A percentile compares a stretch with the other conserved stretches of the same genome.
phyloP scores from a whole-genome alignment of 148 eudicot genomes.

The Dianthus caryophyllus region DNA sequence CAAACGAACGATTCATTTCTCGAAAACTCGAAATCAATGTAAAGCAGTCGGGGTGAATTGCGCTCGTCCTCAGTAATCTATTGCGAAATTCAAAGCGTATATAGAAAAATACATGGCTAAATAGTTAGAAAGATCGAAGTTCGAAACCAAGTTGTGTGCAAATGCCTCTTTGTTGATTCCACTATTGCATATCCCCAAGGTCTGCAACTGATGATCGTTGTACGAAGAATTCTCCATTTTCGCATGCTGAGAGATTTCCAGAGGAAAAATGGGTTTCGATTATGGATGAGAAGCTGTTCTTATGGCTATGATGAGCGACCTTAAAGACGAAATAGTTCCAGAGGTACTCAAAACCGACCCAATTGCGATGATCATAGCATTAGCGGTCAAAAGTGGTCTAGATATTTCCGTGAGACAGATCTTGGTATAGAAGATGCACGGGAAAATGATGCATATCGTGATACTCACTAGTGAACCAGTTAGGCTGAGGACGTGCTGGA shows the following conservation, averaged over 20 bases:
- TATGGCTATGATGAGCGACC: conserved; percentile 29
- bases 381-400: conserved; percentile 33
- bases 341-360: conserved; percentile 42
- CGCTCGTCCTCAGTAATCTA: no score
- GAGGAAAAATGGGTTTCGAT: not conserved
- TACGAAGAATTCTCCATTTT: no score
- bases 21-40: no score
- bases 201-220: no score
- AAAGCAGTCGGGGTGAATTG: no score
- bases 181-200: not conserved
- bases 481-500: conserved; percentile 61
- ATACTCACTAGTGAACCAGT: conserved; percentile 72
- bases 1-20: no score
- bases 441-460: conserved; percentile 52
- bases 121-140: no score
- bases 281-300: conserved; percentile 22
- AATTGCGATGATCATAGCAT: conserved; percentile 28
- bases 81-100: no score
- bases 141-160: no score
- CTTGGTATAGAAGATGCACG: conserved; percentile 60
- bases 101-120: no score
- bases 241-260: not conserved
- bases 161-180: no score
- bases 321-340: conserved; percentile 53
- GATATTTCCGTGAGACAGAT: conserved; percentile 38